A percentile compares a stretch with the other conserved stretches of the same genome.
Conservation (phyloP, 1,284 basidiomycete genomes). For the Pyrrhoderma noxium region DNA sequence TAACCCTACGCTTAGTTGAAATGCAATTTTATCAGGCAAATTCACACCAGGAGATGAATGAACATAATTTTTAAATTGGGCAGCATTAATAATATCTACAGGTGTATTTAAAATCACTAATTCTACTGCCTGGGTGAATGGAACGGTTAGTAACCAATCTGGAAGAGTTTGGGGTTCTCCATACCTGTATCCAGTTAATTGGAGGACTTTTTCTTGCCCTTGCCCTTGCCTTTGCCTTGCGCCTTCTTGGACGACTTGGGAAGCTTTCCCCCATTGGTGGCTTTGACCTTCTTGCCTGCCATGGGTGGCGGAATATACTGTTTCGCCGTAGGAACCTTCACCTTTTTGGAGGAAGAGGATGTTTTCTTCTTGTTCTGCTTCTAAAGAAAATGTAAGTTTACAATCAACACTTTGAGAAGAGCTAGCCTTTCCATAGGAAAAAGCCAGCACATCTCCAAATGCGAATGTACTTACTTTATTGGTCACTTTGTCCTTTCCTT, state of each 20-base stretch:
- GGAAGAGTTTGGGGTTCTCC: neutral
- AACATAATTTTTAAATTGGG: constrained; percentile 1
- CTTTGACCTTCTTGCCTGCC: neutral
- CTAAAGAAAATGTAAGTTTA: no score
- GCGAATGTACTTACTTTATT: neutral
- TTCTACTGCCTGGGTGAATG: neutral
- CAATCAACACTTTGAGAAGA: no score
- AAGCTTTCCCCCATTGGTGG: neutral
- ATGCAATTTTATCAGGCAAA: neutral
- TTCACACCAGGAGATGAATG: neutral
- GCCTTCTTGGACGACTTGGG: neutral
- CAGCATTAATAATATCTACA: neutral
- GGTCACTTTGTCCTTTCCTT: neutral
- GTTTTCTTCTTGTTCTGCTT: no score
- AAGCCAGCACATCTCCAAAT: no score
- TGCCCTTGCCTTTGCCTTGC: neutral
- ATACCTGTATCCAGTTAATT: neutral
- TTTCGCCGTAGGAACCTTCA: no score
- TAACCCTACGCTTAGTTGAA: neutral
- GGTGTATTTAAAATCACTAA: neutral
- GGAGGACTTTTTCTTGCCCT: neutral
- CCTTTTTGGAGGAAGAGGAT: no score
- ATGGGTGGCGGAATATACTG: no score
- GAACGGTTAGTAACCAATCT: neutral
- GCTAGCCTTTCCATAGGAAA: no score